These are phyloP conservation scores for Globisporangium nagaii DNA, from an alignment of 352 stramenopile genomes.

Conservation along the genomic window DNA sequence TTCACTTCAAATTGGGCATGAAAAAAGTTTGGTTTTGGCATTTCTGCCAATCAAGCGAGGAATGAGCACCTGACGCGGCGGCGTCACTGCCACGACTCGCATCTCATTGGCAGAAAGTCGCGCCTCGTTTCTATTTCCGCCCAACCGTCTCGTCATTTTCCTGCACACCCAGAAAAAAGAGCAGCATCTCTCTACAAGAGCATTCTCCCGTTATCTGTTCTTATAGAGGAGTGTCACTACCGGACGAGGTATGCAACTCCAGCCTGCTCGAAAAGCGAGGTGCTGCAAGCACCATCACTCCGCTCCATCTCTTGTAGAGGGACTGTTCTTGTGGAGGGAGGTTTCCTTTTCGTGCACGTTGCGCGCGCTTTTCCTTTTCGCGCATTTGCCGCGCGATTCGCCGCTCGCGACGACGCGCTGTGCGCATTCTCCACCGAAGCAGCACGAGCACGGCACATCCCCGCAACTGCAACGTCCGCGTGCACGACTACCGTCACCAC, in stretches of 20 bases:
- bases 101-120: slow-evolving; percentile 7
- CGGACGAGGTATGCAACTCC: no score
- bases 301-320: no score
- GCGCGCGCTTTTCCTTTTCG: background rate
- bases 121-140: background rate
- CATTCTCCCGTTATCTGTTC: slow-evolving; percentile 5
- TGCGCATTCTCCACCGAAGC: background rate
- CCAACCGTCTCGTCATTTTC: background rate
- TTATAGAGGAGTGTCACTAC: no score
- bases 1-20: slow-evolving; percentile 1
- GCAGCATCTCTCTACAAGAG: background rate
- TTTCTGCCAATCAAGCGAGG: background rate
- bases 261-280: no score
- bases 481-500: background rate
- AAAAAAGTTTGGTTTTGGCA: background rate
- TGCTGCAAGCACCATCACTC: no score
- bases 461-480: background rate
- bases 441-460: background rate
- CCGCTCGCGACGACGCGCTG: no score
- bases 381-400: slow-evolving; percentile 12
- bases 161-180: slow-evolving; percentile 1
- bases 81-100: slow-evolving; percentile 1
- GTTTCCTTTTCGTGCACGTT: slow-evolving; percentile 28
- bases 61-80: background rate
- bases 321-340: slow-evolving; percentile 27